phyloP scores from a whole-genome alignment of 169 alveolate species.

The Eimeria acervulina region DNA sequence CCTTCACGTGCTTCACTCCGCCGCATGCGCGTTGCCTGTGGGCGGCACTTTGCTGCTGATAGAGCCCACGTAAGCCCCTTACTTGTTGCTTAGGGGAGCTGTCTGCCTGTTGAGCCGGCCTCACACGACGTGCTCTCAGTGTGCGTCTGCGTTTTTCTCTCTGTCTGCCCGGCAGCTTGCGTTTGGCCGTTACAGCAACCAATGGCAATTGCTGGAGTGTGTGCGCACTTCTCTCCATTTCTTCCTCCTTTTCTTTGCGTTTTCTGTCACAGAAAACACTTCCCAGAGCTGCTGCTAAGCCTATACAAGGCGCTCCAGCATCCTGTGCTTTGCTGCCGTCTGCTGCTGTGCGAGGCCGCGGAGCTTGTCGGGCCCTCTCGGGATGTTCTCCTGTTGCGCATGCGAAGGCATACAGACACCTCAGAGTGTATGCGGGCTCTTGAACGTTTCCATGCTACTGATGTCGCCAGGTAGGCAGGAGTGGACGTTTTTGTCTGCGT shows the following conservation, averaged over 20 bases:
- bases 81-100: neutral
- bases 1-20: slow-evolving; percentile 65
- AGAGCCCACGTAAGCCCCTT: slow-evolving; percentile 48
- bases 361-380: slow-evolving; percentile 55
- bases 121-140: neutral
- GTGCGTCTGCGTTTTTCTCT: neutral
- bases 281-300: slow-evolving; percentile 42
- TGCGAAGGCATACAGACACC: slow-evolving; percentile 46
- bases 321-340: slow-evolving; percentile 46
- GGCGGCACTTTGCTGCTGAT: slow-evolving; percentile 62
- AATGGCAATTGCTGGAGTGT: neutral
- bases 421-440: slow-evolving; percentile 35
- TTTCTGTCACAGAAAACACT: slow-evolving; percentile 20
- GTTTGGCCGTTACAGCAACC: neutral
- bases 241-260: neutral
- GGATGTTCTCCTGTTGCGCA: slow-evolving; percentile 34
- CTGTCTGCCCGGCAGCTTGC: neutral
- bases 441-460: slow-evolving; percentile 4
- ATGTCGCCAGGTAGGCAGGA: slow-evolving; percentile 15
- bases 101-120: neutral
- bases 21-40: slow-evolving; percentile 55
- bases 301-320: slow-evolving; percentile 56
- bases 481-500: neutral
- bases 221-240: neutral
- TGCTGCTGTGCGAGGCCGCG: slow-evolving; percentile 41